Conservation (phyloP, 495 filamentous ascomycete genomes). For the Podospora pseudopauciseta region DNA sequence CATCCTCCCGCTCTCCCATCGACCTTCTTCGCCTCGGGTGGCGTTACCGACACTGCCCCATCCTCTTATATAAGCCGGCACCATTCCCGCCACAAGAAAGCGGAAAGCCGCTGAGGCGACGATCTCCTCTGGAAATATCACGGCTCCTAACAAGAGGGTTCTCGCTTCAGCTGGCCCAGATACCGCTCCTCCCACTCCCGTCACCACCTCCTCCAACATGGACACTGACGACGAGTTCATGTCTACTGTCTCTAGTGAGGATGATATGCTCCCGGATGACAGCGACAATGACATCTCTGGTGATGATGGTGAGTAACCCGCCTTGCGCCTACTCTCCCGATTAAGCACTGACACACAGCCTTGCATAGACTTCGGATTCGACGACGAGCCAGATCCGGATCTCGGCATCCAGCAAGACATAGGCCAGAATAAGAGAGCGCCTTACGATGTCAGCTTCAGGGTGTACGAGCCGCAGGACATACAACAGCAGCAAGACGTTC, state of each 20-base stretch:
- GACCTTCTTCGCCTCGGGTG: constrained; percentile 11
- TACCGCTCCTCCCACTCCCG: constrained; percentile 53
- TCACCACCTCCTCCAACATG: constrained; percentile 65
- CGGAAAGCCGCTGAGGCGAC: constrained; percentile 85
- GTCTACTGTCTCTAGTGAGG: constrained; percentile 74
- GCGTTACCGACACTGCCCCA: constrained; percentile 11
- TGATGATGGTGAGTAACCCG: constrained; percentile 60
- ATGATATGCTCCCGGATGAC: constrained; percentile 69
- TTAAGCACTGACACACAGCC: constrained; percentile 15
- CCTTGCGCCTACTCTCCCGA: not conserved
- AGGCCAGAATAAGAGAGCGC: constrained; percentile 61
- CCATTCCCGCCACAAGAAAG: constrained; percentile 68
- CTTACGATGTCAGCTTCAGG: constrained; percentile 81
- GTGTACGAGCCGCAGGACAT: constrained; percentile 78
- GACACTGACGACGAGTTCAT: constrained; percentile 97
- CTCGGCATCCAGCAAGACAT: constrained; percentile 75
- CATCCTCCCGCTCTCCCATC: not conserved
- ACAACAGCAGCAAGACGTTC: constrained; percentile 72
- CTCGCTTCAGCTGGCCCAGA: constrained; percentile 47
- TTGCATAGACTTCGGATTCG: constrained; percentile 60
- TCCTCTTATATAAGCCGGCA: constrained; percentile 38
- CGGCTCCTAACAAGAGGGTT: constrained; percentile 50
- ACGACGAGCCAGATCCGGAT: constrained; percentile 68
- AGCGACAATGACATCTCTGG: constrained; percentile 75
- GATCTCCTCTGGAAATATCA: constrained; percentile 43